Evolutionary conservation across 805 yeast species (phyloP), one percentile per base, ranked within the genome.

Genomic region (Suhomyces pyralidae): DNA sequence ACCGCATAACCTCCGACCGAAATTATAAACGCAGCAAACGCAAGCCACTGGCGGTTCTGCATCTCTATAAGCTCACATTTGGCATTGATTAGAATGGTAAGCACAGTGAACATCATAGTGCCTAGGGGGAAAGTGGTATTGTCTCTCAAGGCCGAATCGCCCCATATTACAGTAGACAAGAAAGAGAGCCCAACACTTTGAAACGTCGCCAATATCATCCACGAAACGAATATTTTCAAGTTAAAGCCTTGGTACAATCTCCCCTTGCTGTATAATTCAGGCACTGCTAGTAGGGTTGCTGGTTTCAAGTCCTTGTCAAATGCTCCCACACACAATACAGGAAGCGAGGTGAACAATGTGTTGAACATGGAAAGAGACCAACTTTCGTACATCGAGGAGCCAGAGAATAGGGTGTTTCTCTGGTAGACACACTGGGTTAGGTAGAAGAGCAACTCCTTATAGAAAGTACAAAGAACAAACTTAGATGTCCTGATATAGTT

Each of bases 291-390:
- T 50, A 94, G 76, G 0, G 98, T 93, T 1, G 94, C 82, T 1
- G 98, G 96, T 47, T 84, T 79, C 65, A 94, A 76, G 63, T 94
- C 99, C 64, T 87, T 88, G 61, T 93, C 97, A 69, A 94, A 87
- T 83, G 92, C 89, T n/a, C 99, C 99, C 50, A 94, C 77, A 62
- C 96, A 88, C 38, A 94, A 69, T 2, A 94, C 98, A 0, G 97
- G 92, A 48, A 94, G 74, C 0, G 97, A 90, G 0, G 99, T 93
- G 73, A 94, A 96, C 55, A 94, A 77, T 0, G 99, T 96, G 67
- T 94, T 96, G 75, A 88, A 94, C 97, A 96, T 92, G 0, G 97
- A 89, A 54, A 94, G 77, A 1, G 98, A 92, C 97, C 97, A 92
- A 40, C 93, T 86, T 65, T 96, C 99, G 68, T 90, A 94, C 59